phyloP scores from a whole-genome alignment of 306 rosid genomes.

The Pueraria montana region DNA sequence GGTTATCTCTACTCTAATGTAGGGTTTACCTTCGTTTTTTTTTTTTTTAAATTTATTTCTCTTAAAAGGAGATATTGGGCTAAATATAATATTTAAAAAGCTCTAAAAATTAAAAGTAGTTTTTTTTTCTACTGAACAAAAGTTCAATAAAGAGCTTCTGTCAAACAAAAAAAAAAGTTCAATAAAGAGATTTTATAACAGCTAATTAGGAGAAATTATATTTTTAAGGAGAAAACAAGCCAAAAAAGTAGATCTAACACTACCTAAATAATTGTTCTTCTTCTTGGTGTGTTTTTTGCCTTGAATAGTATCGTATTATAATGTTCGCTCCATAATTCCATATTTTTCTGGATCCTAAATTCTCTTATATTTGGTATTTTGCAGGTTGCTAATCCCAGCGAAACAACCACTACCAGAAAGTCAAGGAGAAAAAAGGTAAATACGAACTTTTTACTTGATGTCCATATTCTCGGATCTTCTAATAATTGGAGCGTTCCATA shows the following conservation, averaged over 20 bases:
- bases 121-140: not conserved
- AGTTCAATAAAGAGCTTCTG: too few relatives aligned
- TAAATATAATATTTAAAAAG: not conserved
- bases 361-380: conserved; percentile 26
- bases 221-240: not conserved
- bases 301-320: not conserved
- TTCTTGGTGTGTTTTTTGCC: not conserved
- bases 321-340: not conserved
- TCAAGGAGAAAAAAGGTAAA: conserved; percentile 82
- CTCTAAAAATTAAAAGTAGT: not conserved
- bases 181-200: not conserved
- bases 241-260: not conserved
- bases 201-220: not conserved
- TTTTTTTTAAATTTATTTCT: too few relatives aligned
- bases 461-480: conserved; percentile 4
- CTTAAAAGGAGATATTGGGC: not conserved
- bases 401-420: conserved; percentile 61
- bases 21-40: too few relatives aligned
- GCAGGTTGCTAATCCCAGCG: conserved; percentile 65
- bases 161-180: too few relatives aligned
- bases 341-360: conserved; percentile 16
- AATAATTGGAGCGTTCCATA: not conserved
- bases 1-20: not conserved
- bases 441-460: conserved; percentile 5
- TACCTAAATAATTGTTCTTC: not conserved